Evolutionary conservation across 2,329 filamentous ascomycete genomes (phyloP), one percentile per base, ranked within the genome.

Genomic region (Aspergillus amoenus): DNA sequence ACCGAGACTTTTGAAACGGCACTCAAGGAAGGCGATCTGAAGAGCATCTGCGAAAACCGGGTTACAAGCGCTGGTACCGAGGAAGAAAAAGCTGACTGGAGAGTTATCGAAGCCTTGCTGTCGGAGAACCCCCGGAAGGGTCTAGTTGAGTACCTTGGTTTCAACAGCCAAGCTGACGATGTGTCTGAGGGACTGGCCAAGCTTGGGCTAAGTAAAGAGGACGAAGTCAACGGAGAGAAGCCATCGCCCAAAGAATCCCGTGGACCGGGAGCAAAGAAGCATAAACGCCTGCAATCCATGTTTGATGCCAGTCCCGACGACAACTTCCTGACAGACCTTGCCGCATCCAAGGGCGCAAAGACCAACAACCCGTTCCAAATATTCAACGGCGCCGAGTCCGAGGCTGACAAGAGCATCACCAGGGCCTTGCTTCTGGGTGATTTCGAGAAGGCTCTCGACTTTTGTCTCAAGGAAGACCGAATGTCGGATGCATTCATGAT

Each of bases 401-500:
- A 88, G 37, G 86, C 92, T 4, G 94, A 99, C 68, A 90, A 91
- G 75, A 82, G 85, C 56, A 93, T 99, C 62, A 97, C 94, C 4
- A 88, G 86, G 66, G 89, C 93, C 32, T 78, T 99, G 57, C 89
- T 97, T 79, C 82, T 97, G 9, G 94, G 94, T 7, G 85, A 95
- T 62, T 99, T 99, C 68, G 87, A 93, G 56, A 89, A 89, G 71
- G 94, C 94, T 17, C 88, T 96, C 57, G 90, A 95, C 56, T 85
- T 96, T 51, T 96, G 92, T 66, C 78, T 99, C 15, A 87, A 90
- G 68, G 91, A 97, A 73, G 87, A 95, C 63, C 87, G 93, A 52
- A 87, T 97, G 72, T 94, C 94, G 0, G 94, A 99, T 77, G 94
- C 94, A 40, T 96, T 99, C 76, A 91, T 99, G 80, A 93, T 99